Evolutionary conservation across 2,329 filamentous ascomycete species (phyloP), one percentile per base, ranked within the genome.

Genomic region (Colletotrichum sp.): DNA sequence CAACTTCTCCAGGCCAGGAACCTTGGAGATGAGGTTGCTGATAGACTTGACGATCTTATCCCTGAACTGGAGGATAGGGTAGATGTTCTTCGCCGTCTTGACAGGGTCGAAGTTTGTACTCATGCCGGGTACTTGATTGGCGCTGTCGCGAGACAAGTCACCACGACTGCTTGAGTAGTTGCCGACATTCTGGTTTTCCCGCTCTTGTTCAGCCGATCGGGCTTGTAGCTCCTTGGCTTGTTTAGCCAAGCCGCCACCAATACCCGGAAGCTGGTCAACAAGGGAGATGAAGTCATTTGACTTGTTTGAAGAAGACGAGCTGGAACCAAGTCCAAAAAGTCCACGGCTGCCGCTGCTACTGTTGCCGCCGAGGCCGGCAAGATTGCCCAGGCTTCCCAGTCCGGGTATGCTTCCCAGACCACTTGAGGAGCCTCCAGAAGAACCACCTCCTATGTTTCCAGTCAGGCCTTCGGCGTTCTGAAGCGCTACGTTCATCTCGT

Each of bases 1-100:
- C n/a, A 98, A 88, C 77, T 93, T 90, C 85, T 98, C 95, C 6
- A 99, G 89, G 1, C 96, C 96, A 0, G 97, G 97, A 52, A 99
- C 94, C 87, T 98, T 98, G 80, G 96, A 93, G 79, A 99, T 95
- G 69, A 96, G 94, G 52, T 92, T 91, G 81, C 93, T 95, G 84
- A 99, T 96, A 55, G 93, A 91, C 79, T 95, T 95, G 67, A 98
- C 96, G 71, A 99, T 96, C 81, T 94, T 97, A 87, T 99, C 97
- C 76, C 96, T 92, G 88, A 99, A 99, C 76, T 95, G 91, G 0
- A 99, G 90, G 76, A 99, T 98, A 1, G 97, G 97, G 81, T 99
- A 99, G 79, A 99, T 98, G 85, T 98, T 93, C 52, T 90, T 88
- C 16, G 94, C 90, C 1, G 93, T 94, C 84, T 95, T 93, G 79